Evolutionary conservation across 257 asterid species (phyloP), one percentile per base, ranked within the genome.

Genomic region (Linaria vulgaris): DNA sequence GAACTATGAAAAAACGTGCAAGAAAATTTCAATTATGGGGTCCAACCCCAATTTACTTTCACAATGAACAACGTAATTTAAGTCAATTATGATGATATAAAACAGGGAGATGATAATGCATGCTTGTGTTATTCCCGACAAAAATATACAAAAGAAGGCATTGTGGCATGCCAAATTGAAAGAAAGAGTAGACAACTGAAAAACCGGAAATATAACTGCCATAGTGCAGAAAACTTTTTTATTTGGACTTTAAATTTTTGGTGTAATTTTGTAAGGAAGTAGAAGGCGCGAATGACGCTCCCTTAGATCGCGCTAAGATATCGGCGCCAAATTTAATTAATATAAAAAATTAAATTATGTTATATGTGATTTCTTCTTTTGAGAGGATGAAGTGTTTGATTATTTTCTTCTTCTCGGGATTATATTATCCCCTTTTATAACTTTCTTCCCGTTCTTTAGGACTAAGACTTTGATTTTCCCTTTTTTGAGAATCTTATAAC

Each of bases 121-220:
- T 76, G 81, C 51, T 51, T 24, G 59, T 51, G 62, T 61, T 60
- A 73, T 49, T 56, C 77, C 81, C 79, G 79, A 82, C 85, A 69
- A 69, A 44, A 44, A 24, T 59, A 53, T 59, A 30, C 53, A 63
- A 52, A 61, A 56, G 68, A 34, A 12, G 16, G 17, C 13, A 44
- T n/a, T 64, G 67, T 52, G 52, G 61, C 78, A 64, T 21, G 59
- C 59, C 37, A 37, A 57, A 39, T 25, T 39, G 0, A 55, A 46
- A 41, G 5, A 9, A 24, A 47, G 27, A 66, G 56, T 54, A 39
- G 11, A 37, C 12, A 76, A 78, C 84, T 50, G 78, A 68, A 79
- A 81, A 71, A 73, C 72, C 77, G 88, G 72, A 74, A 30, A 19
- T 50, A 45, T 68, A 73, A 75, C 76, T 37, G 59, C 76, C 74